These are phyloP conservation scores for Pulveroboletus sp. DNA, from an alignment of 768 basidiomycete genomes.

Conservation along the genomic window DNA sequence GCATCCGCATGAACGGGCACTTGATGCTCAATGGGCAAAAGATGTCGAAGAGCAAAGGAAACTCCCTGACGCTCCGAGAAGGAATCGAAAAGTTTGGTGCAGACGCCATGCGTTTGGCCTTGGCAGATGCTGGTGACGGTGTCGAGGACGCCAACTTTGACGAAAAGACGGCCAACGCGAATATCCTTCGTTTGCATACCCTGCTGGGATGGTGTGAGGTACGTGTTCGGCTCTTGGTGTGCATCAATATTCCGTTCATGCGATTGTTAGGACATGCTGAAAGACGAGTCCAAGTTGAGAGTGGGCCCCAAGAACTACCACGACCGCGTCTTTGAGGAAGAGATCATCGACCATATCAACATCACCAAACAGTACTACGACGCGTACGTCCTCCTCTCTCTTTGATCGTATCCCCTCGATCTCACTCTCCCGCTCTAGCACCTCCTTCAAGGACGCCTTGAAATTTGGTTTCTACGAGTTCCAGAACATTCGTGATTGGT, in stretches of 20 bases:
- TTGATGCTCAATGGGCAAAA: conserved; percentile 97
- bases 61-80: conserved; percentile 87
- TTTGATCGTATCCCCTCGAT: neutral
- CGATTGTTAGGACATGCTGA: conserved; percentile 67
- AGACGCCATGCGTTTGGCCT: conserved; percentile 84
- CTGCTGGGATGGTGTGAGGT: conserved; percentile 91
- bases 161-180: conserved; percentile 96
- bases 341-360: conserved; percentile 83
- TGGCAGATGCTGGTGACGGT: conserved; percentile 97
- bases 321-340: conserved; percentile 87
- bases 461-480: conserved; percentile 96
- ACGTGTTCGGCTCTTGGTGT: conserved; percentile 16
- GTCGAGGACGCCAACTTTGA: conserved; percentile 99
- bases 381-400: conserved; percentile 50
- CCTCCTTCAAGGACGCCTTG: conserved; percentile 92
- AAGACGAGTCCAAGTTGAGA: conserved; percentile 66
- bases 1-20: conserved; percentile 95
- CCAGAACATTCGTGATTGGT: conserved; percentile 90
- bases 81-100: conserved; percentile 94
- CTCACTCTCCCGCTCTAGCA: conserved; percentile 44
- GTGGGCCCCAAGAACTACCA: conserved; percentile 74
- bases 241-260: neutral
- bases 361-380: conserved; percentile 79
- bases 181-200: conserved; percentile 89
- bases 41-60: conserved; percentile 97